Base-by-base conservation (phyloP, 1,284 basidiomycete species). In the Sanghuangporus weigelae region DNA sequence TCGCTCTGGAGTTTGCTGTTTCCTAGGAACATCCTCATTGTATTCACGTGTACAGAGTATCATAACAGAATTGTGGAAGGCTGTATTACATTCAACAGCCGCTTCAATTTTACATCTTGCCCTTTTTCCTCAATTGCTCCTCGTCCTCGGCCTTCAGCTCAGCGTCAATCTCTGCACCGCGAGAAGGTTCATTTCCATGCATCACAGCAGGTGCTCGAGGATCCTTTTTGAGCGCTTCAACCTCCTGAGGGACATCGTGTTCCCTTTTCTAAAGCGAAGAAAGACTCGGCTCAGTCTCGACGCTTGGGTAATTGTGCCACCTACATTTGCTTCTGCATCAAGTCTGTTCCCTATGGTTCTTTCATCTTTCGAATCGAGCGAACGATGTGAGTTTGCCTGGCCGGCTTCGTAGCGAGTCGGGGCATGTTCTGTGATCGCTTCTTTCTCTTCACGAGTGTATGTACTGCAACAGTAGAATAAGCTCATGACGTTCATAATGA, bases 81-180 rank as follows among this genome's bases (percentile, higher is more conserved):
- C 7, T 19, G 1, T 46, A n/a, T 14, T 19, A 46, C 16, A 8
- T 19, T 46, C 16, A n/a, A 16, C 6, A 7, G 44, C 10, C 44
- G 2, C n/a, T 12, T 42, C 40, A 8, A 31, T n/a, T 19, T 46
- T 48, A 76, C n/a, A 67, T 70, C 71, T 76, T 79, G 48, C 77
- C 77, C 73, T 85, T 87, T 67, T 75, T 74, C 70, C 69, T 74
- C 60, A 86, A 68, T 58, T 74, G 67, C 66, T 79, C 79, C 66
- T 80, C 76, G 40, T 86, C 83, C 63, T 83, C 81, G 2, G 66
- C 67, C 73, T 83, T 76, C 55, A 89, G 74, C 70, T 85, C 75
- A 14, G 81, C 81, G 69, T 89, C 87, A 50, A 86, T 80, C 73
- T 82, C 75, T 4, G 85, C 86, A 1, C 86, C 86, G 46, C 78